phyloP scores from a whole-genome alignment of 1,284 basidiomycete genomes.

The Cryptococcus sp. region DNA sequence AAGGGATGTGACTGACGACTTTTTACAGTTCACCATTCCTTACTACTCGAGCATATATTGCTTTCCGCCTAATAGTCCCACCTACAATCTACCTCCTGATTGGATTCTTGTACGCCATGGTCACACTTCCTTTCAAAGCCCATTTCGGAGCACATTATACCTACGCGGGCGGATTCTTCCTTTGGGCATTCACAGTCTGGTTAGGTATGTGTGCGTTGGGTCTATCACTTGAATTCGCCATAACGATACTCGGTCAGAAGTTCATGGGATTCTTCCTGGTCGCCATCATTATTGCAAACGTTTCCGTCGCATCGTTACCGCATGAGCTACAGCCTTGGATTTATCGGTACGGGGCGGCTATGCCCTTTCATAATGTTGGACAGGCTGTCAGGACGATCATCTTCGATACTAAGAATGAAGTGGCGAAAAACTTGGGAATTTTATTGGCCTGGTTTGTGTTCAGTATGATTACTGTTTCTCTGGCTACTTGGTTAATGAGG shows the following conservation, averaged over 20 bases:
- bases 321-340: conserved; percentile 64
- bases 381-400: conserved; percentile 59
- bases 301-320: conserved; percentile 58
- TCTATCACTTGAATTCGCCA: conserved; percentile 57
- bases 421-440: conserved; percentile 52
- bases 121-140: conserved; percentile 62
- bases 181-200: conserved; percentile 72
- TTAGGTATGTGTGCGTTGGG: conserved; percentile 47
- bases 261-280: conserved; percentile 46
- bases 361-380: conserved; percentile 68
- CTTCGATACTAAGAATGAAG: conserved; percentile 62
- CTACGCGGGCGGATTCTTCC: conserved; percentile 58
- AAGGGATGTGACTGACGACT: not conserved
- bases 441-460: conserved; percentile 52
- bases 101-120: conserved; percentile 61
- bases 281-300: conserved; percentile 61
- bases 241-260: conserved; percentile 42
- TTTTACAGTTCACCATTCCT: conserved; percentile 49
- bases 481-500: conserved; percentile 51
- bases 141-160: conserved; percentile 46
- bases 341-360: conserved; percentile 56
- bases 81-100: conserved; percentile 59
- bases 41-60: conserved; percentile 55
- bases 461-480: conserved; percentile 45
- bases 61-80: conserved; percentile 57